Base-by-base conservation (phyloP, 1,284 basidiomycete species). In the Spongiforma sp. region DNA sequence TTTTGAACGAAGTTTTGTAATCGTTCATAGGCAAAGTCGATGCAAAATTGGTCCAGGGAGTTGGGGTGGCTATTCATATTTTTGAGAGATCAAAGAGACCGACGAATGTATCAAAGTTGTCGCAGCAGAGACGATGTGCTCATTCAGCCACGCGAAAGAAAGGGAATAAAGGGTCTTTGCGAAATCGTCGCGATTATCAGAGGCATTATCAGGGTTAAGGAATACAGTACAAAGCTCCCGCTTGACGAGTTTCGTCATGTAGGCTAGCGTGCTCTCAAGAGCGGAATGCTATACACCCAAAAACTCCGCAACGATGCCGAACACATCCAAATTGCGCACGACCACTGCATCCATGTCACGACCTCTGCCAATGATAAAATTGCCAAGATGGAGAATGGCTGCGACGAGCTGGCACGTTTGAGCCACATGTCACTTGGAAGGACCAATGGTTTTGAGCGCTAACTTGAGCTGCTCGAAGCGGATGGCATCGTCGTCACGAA, bases 171-270 rank as follows among this genome's bases (percentile, higher is more conserved):
- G 86, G 0, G 93, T 93, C 75, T 95, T 93, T 21, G 96, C 94
- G 43, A 99, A 89, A 74, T 97, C 94, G 74, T 99, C 97, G 61
- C 96, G 85, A 72, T 98, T 97, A 72, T 92, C 89, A 0, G 94
- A 91, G 3, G 97, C 95, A 58, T 93, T 93, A 72, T 99, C 96
- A 0, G 94, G 89, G 74, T 99, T 95, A 59, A 99, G 88, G 79
- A 99, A 97, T 33, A 98, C 91, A 0, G 96, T 98, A 79, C 95
- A 98, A 21, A 98, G 84, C 79, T 99, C 96, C 80, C 93, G 96
- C 75, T 95, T 93, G 72, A 99, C 89, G 64, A 98, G 81, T 76
- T 94, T 93, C 9, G 95, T 96, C 81, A 93, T 94, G 86, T 96
- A 96, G 0, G 95, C 94, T 57, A 99, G 83, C 0, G 94, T 86